phyloP scores from a whole-genome alignment of 192 early-diverging fungal genomes.

The Coemansia umbellata region DNA sequence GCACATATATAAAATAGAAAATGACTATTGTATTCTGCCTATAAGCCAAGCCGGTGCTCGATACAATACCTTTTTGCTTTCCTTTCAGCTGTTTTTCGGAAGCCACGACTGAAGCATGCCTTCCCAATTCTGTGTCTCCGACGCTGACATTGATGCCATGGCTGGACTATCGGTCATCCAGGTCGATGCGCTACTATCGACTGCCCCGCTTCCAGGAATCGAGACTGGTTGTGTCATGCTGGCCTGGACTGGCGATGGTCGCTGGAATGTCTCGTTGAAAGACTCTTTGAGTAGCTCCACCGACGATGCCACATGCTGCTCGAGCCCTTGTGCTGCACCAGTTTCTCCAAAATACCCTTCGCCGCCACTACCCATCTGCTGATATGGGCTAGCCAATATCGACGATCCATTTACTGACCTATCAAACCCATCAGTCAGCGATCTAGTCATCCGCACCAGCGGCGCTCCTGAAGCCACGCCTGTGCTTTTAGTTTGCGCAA shows the following conservation, averaged over 20 bases:
- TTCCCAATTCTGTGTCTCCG: not conserved
- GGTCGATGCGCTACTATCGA: no score
- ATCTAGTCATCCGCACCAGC: not conserved
- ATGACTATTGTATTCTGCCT: no score
- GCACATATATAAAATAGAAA: no score
- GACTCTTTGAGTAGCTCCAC: slow-evolving; percentile 13
- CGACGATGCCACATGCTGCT: slow-evolving; percentile 15
- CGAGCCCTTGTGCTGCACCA: slow-evolving; percentile 2
- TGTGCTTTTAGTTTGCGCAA: not conserved
- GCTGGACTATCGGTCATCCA: not conserved
- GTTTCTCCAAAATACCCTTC: not conserved
- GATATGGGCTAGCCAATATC: not conserved
- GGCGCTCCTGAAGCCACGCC: not conserved
- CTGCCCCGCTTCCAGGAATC: not conserved
- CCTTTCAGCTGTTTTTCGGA: not conserved
- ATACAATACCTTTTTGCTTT: no score
- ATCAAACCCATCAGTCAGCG: slow-evolving; percentile 9
- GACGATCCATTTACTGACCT: not conserved
- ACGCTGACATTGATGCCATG: no score
- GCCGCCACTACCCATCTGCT: not conserved
- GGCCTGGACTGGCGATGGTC: slow-evolving; percentile 6
- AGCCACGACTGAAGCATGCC: slow-evolving; percentile 19
- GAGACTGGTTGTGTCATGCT: no score
- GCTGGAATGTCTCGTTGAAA: slow-evolving; percentile 12
- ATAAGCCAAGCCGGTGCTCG: no score